Conservation (phyloP, 257 asterid species). For the Catharanthus roseus region DNA sequence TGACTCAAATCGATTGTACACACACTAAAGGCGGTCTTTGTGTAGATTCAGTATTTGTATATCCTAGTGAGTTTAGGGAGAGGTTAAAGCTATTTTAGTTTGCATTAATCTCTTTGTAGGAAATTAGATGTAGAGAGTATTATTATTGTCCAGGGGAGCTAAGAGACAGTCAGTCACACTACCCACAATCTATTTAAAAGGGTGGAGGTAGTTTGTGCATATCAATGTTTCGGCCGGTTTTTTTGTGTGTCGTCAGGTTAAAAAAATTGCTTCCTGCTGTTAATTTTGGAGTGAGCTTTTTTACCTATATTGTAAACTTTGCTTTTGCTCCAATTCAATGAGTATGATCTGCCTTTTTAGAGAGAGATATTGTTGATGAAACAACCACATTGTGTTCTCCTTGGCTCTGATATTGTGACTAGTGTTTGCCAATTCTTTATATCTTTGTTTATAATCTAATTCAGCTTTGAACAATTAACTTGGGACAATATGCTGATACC, state of each 20-base stretch:
- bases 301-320: not conserved
- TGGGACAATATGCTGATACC: too few species aligned
- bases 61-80: slow-evolving; percentile 51
- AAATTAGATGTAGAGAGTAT: not conserved
- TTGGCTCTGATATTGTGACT: too few species aligned
- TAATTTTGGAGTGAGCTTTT: not conserved
- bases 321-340: not conserved
- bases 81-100: slow-evolving; percentile 61
- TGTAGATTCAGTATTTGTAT: slow-evolving; percentile 74
- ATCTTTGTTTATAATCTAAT: too few species aligned
- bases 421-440: too few species aligned
- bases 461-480: too few species aligned
- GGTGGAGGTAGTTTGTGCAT: slow-evolving; percentile 9
- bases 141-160: slow-evolving; percentile 3
- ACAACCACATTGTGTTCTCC: not conserved
- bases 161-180: not conserved
- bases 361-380: not conserved
- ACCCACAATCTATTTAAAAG: slow-evolving; percentile 1
- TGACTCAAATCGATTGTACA: slow-evolving; percentile 95
- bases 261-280: not conserved
- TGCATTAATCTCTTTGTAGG: slow-evolving; percentile 21
- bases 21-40: slow-evolving; percentile 91
- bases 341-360: not conserved
- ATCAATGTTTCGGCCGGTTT: slow-evolving; percentile 1
- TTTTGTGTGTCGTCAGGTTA: not conserved